Base-by-base conservation (phyloP, 805 yeast species). In the Saccharomycopsis schoenii region DNA sequence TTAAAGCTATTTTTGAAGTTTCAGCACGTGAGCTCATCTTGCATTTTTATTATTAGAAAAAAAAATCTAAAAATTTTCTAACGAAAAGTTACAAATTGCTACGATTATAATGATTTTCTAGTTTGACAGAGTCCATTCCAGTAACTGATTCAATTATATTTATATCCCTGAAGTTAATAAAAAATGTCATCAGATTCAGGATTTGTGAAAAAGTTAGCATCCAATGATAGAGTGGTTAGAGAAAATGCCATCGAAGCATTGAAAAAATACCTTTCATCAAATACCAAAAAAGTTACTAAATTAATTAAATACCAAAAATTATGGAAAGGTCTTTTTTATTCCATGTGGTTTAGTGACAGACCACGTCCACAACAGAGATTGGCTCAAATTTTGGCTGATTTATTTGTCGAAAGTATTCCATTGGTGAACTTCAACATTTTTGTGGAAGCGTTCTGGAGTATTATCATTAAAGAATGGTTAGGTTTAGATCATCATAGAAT, bases 281-380 rank as follows among this genome's bases (percentile, higher is more conserved):
- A 77, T 37, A 37, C 41, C 10, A 70, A 40, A 60, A 65, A n/a
- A 61, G 42, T 74, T 70, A 50, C 76, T 70, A 47, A 47, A 25
- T 25, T 70, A 56, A 68, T 80, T 47, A 94, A 90, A 59, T 77
- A 83, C 65, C 88, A 88, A 66, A 92, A 93, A 71, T 76, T 94
- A 62, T 94, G 99, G 97, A 91, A 89, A 73, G 99, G 98, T n/a
- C 78, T 94, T 50, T 94, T 86, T 73, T 94, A 79, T 70, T 83
- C 96, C 11, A 89, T 94, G 96, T 94, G 99, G 98, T 90, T 87
- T 75, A 82, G 96, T 70, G 99, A 94, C 72, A 83, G 92, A 69
- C 96, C 97, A 34, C 79, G 87, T 67, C 94, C 96, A 25, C 99
- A 94, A 73, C 97, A 91, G 72, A 76, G 85, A 62, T 76, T 94